A percentile compares a stretch with the other conserved stretches of the same genome.
phyloP scores from a whole-genome alignment of 73 alveolate species.

The Stentor coeruleus region DNA sequence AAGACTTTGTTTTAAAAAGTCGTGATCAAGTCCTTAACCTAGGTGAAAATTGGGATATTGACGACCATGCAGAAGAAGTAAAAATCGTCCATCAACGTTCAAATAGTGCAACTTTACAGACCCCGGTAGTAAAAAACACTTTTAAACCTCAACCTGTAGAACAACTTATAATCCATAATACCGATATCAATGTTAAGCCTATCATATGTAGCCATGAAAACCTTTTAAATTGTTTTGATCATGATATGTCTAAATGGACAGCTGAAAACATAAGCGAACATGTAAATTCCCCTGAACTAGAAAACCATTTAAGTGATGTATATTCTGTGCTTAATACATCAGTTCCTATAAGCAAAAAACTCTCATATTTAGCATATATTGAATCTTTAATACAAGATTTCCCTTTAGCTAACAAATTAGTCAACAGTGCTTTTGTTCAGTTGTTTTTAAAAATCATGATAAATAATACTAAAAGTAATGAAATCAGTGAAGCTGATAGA shows the following conservation, averaged over 20 bases:
- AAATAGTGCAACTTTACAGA: background rate
- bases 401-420: constrained; percentile 78
- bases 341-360: constrained; percentile 38
- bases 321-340: constrained; percentile 57
- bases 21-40: constrained; percentile 3
- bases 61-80: background rate
- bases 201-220: constrained; percentile 92
- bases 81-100: constrained; percentile 11
- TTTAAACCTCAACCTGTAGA: constrained; percentile 59
- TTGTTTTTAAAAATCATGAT: constrained; percentile 41
- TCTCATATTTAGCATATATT: constrained; percentile 74
- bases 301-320: constrained; percentile 70
- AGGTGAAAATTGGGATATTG: constrained; percentile 14
- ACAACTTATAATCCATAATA: constrained; percentile 79
- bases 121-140: background rate
- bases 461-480: too few species aligned
- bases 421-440: constrained; percentile 82
- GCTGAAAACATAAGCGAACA: constrained; percentile 71
- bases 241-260: constrained; percentile 47
- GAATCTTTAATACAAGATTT: constrained; percentile 82
- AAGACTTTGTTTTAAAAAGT: background rate
- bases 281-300: constrained; percentile 69
- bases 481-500: too few species aligned
- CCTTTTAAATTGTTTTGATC: constrained; percentile 64
- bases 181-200: constrained; percentile 94